Evolutionary conservation across 176 grass and related monocot species (phyloP), one percentile per base, ranked within the genome.

Genomic region (Oropetium thomaeum): DNA sequence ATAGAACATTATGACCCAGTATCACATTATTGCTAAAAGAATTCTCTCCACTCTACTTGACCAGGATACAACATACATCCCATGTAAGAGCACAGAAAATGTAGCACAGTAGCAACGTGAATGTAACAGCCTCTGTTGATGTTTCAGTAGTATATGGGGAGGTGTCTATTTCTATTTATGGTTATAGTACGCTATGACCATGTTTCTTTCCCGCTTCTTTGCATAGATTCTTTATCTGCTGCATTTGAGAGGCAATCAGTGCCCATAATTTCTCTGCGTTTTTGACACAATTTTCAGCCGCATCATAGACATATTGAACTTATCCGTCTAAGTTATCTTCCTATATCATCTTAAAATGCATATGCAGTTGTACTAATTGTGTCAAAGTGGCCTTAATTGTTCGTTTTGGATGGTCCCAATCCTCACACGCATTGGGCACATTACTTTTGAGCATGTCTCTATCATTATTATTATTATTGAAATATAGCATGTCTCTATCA

Each of bases 391-490:
- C 37, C 0, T 51, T 38, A 42, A 41, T 45, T 80, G 51, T 19
- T 0, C 75, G 30, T 33, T 19, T 29, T 5, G 40, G 34, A 72
- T 54, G 19, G 26, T 53, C 11, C 23, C 12, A 25, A 37, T 80
- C 52, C 67, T 25, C 22, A 22, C 32, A 19, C 33, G 25, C 34
- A 60, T 17, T 52, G 26, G 53, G 27, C 37, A 20, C 20, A 61
- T 44, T 38, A 70, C 53, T 58, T 41, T 64, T 81, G 14, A 74
- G 44, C 45, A 59, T 79, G 48, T 17, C 45, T 41, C n/a, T 40
- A 71, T 69, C 49, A 65, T 77, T 74, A 48, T 85, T 58, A 38
- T n/a, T n/a, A n/a, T n/a, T n/a, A n/a, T n/a, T n/a, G n/a, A n/a
- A n/a, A n/a, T n/a, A n/a, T n/a, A n/a, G n/a, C n/a, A 19, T 79